A percentile compares a stretch with the other conserved stretches of the same genome.
phyloP scores from a whole-genome alignment of 2,329 filamentous ascomycete species.

The Aspergillus thermomutatus region DNA sequence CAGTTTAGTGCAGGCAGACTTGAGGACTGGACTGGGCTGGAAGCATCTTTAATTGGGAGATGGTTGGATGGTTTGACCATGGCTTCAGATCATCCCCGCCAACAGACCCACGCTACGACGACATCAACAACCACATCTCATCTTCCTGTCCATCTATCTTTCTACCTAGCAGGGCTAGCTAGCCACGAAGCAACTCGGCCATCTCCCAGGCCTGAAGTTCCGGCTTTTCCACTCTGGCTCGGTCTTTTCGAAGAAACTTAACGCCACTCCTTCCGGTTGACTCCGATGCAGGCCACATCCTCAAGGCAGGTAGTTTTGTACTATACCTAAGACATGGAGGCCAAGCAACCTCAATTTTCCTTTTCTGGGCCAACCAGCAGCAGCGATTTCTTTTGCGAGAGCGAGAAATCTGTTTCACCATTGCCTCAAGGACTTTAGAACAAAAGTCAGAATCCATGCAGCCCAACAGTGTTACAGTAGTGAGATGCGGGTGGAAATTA shows the following conservation, averaged over 20 bases:
- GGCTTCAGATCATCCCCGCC: neutral
- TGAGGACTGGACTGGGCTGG: neutral
- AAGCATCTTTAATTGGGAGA: neutral
- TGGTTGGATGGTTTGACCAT: neutral
- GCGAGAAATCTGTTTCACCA: conserved; percentile 17
- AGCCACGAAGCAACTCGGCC: neutral
- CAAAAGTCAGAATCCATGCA: conserved; percentile 4
- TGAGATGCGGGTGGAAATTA: neutral
- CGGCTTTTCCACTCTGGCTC: neutral
- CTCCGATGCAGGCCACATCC: neutral
- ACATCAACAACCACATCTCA: neutral
- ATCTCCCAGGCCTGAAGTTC: neutral
- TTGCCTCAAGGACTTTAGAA: conserved; percentile 13
- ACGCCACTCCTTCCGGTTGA: neutral
- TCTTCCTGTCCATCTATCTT: neutral
- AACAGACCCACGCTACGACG: neutral
- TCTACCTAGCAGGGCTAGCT: neutral
- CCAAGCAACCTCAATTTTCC: conserved; percentile 7
- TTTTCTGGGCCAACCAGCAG: conserved; percentile 4
- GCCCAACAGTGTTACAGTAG: neutral
- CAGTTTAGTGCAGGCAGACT: neutral
- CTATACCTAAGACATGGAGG: neutral
- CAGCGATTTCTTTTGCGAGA: conserved; percentile 3
- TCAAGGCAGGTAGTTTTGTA: neutral
- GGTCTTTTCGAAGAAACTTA: neutral